These are phyloP conservation scores for Ceratocystis smalleyi DNA, from an alignment of 2,329 filamentous ascomycete species.

Conservation along the genomic window DNA sequence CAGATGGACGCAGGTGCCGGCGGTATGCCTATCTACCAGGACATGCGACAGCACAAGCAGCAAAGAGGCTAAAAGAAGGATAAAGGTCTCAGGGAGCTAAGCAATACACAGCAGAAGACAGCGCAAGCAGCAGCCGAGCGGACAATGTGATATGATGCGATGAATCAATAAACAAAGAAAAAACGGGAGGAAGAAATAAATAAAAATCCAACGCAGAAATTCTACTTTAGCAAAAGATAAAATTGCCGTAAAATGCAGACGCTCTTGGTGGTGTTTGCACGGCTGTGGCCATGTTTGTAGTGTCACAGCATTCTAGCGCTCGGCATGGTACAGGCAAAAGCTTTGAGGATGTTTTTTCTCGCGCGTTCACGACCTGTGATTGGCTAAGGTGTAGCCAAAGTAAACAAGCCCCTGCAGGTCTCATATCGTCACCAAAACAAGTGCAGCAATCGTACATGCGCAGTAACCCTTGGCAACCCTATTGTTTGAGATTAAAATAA, in stretches of 20 bases:
- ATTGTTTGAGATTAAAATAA: background rate
- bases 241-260: background rate
- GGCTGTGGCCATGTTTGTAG: background rate
- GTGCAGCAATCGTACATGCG: background rate
- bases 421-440: conserved; percentile 5
- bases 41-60: background rate
- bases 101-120: background rate
- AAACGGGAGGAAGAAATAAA: background rate
- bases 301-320: background rate
- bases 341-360: conserved; percentile 6
- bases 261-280: background rate
- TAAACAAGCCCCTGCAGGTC: conserved; percentile 14
- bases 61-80: background rate
- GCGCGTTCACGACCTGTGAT: conserved; percentile 10
- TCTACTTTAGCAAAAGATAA: background rate
- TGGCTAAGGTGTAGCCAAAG: conserved; percentile 5
- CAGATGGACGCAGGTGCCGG: no score
- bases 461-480: background rate
- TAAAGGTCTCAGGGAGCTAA: background rate
- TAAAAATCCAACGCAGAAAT: background rate
- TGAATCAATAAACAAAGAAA: background rate
- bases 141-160: background rate
- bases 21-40: background rate
- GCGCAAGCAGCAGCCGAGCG: background rate
- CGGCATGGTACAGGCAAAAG: background rate